Evolutionary conservation across 2,329 filamentous ascomycete species (phyloP).

Genomic region (Simplicillium sp.): DNA sequence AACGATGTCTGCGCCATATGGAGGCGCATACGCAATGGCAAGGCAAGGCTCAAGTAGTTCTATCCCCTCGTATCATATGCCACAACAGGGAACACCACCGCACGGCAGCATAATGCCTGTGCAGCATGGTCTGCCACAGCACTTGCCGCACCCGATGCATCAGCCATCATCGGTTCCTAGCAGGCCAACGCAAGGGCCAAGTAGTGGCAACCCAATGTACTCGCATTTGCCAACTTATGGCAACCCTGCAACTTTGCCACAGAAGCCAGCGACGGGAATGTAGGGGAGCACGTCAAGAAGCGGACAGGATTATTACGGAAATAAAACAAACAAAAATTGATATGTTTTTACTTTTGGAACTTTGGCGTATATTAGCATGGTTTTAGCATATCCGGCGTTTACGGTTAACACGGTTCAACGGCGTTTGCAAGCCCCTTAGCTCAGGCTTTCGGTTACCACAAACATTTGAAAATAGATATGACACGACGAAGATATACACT

Average conservation of each 20-base stretch:
- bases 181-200: constrained; percentile 33
- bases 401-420: neutral
- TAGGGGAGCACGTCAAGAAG: constrained; percentile 17
- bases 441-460: neutral
- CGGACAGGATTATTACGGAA: neutral
- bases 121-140: constrained; percentile 27
- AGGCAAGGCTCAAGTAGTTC: constrained; percentile 48
- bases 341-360: constrained; percentile 3
- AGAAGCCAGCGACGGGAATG: constrained; percentile 45
- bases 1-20: constrained; percentile 35
- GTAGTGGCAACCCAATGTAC: constrained; percentile 28
- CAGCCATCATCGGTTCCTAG: constrained; percentile 29
- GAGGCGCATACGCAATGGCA: constrained; percentile 43
- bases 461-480: constrained; percentile 3
- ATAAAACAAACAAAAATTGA: constrained; percentile 12
- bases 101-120: constrained; percentile 24
- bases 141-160: constrained; percentile 24
- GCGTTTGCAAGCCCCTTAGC: too few relatives aligned
- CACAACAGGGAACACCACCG: constrained; percentile 14
- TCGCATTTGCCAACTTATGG: constrained; percentile 47
- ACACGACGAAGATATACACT: constrained; percentile 2
- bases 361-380: constrained; percentile 23
- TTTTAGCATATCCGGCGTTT: constrained; percentile 28
- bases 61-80: constrained; percentile 38
- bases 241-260: constrained; percentile 49